These are phyloP conservation scores for Fraxinus dipetala DNA, from an alignment of 305 asterid genomes.

Conservation along the genomic window DNA sequence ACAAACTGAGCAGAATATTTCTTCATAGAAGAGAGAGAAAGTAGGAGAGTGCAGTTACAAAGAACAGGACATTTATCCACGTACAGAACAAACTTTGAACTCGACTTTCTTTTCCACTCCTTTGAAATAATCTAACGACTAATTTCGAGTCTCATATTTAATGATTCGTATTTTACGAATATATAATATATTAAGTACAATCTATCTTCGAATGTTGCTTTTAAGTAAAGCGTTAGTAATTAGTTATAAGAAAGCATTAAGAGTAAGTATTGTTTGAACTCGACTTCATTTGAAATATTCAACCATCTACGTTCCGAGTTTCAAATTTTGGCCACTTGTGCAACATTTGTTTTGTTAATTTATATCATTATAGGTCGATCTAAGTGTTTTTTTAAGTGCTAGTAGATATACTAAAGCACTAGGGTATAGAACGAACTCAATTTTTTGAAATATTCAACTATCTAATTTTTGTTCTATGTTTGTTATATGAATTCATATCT, in stretches of 20 bases:
- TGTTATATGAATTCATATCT: not conserved
- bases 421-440: not conserved
- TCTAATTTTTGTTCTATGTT: not conserved
- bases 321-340: not conserved
- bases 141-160: not conserved
- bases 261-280: not conserved
- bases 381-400: not conserved
- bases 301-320: not conserved
- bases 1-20: conserved; percentile 27
- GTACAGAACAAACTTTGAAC: conserved; percentile 31
- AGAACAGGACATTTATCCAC: conserved; percentile 41
- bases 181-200: not conserved
- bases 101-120: conserved; percentile 41
- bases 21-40: conserved; percentile 26
- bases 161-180: not conserved
- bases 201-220: not conserved
- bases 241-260: not conserved
- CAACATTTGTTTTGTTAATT: not conserved
- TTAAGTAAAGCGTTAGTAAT: not conserved
- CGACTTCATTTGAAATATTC: not conserved
- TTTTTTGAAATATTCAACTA: not conserved
- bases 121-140: conserved; percentile 15
- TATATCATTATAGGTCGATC: not conserved
- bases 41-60: conserved; percentile 40
- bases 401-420: not conserved